Conservation (phyloP, 2,329 filamentous ascomycete species). For the Diplocarpon rosae region DNA sequence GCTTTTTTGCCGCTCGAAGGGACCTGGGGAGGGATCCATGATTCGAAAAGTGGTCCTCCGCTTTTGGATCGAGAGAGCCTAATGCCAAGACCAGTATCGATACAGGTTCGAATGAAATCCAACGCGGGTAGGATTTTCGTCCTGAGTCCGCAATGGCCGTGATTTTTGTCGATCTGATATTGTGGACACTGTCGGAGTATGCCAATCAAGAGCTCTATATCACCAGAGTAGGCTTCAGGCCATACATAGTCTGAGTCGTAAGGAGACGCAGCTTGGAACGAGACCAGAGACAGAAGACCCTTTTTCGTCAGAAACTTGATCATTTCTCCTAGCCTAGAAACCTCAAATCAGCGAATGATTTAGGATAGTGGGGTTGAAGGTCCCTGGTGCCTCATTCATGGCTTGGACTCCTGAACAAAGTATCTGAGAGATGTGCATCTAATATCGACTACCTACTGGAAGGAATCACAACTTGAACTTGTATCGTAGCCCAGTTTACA, state of each 20-base stretch:
- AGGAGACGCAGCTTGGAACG: constrained; percentile 40
- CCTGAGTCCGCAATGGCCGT: constrained; percentile 61
- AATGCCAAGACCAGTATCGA: constrained; percentile 29
- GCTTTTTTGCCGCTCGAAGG: constrained; percentile 7
- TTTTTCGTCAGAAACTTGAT: constrained; percentile 57
- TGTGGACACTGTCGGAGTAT: constrained; percentile 54
- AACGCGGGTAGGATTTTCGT: constrained; percentile 54
- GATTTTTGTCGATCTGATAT: constrained; percentile 65
- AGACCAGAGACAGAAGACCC: constrained; percentile 47
- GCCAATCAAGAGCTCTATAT: constrained; percentile 49
- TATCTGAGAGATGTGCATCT: too few relatives aligned
- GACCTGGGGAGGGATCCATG: constrained; percentile 13
- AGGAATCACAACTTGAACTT: constrained; percentile 61
- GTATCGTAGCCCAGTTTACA: constrained; percentile 68
- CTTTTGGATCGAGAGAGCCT: constrained; percentile 17
- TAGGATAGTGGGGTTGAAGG: too few relatives aligned
- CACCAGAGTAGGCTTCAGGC: constrained; percentile 38
- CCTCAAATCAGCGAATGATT: background rate
- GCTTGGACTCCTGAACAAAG: too few relatives aligned
- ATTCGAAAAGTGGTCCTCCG: constrained; percentile 18
- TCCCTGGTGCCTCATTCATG: too few relatives aligned
- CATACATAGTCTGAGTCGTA: constrained; percentile 25
- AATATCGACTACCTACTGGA: constrained; percentile 35
- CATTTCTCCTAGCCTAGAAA: constrained; percentile 43
- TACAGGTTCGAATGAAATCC: constrained; percentile 49